Base-by-base conservation (phyloP, 2,329 filamentous ascomycete species). In the Emydomyces testavorans region DNA sequence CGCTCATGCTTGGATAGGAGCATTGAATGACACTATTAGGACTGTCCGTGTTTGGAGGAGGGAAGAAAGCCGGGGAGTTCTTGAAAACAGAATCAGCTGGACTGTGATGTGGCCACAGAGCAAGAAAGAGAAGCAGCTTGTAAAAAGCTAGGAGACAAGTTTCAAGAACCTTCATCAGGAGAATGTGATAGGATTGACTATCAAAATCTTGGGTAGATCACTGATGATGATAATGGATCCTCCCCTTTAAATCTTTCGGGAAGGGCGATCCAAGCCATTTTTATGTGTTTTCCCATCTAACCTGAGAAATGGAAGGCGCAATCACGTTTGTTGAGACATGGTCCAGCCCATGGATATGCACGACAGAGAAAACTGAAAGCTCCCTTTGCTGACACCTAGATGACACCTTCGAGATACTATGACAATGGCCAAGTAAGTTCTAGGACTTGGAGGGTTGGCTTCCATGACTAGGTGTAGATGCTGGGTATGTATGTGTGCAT, bases 1-100 rank as follows among this genome's bases (percentile, higher is more conserved):
- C 50, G 15, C 21, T 44, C 50, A 52, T 52, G 5, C 16, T 32
- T 13, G 50, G 50, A 18, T 52, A 52, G 23, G 39, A 31, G 18
- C 50, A 52, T 11, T 36, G 24, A 29, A 52, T 52, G 21, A 52
- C 23, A 38, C 38, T 45, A 13, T 45, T 50, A 11, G 48, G 44
- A n/a, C 42, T 42, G 16, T 52, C 47, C 3, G 20, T 41, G 31
- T 48, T 52, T 5, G 44, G 43, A 29, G 38, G 43, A 13, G 50
- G 50, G 15, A 28, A 24, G 29, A 52, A 52, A 18, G 23, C 15
- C 16, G 45, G 45, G 4, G 36, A n/a, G n/a, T 34, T 32, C 26
- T 47, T 18, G 4, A 29, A 23, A 21, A 38, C 31, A 35, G 46
- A 43, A 6, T 24, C 35, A 16, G 35, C 35, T 11, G 28, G n/a